Percentiles rank a stretch among this genome's conserved stretches.
Conservation (phyloP, 257 asterid species). For the Misopates orontium region DNA sequence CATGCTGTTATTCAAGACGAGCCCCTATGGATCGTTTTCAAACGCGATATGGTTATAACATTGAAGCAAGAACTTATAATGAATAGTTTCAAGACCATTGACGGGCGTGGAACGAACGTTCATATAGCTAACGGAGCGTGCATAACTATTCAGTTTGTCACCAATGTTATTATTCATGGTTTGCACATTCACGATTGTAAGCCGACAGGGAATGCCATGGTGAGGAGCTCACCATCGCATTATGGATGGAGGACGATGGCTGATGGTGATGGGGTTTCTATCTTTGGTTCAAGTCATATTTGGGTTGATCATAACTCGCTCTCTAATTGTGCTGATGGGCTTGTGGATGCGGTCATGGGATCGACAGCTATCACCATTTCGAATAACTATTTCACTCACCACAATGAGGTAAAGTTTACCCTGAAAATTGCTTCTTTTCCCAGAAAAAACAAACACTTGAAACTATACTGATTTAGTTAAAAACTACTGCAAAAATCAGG, state of each 20-base stretch:
- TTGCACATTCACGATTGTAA: slow-evolving; percentile 72
- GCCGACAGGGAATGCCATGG: slow-evolving; percentile 91
- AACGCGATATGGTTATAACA: slow-evolving; percentile 80
- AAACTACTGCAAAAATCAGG: slow-evolving; percentile 50
- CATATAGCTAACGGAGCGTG: slow-evolving; percentile 85
- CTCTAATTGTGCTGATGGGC: slow-evolving; percentile 90
- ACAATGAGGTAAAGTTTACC: slow-evolving; percentile 61
- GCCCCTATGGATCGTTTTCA: slow-evolving; percentile 85
- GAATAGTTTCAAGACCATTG: slow-evolving; percentile 93
- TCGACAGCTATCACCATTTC: slow-evolving; percentile 90
- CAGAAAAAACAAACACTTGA: not conserved
- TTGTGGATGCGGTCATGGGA: slow-evolving; percentile 92
- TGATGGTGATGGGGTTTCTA: slow-evolving; percentile 87
- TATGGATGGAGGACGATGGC: slow-evolving; percentile 96
- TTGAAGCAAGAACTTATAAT: slow-evolving; percentile 84
- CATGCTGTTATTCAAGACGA: slow-evolving; percentile 83
- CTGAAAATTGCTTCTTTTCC: too few species aligned
- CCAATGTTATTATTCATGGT: slow-evolving; percentile 82
- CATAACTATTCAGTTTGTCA: slow-evolving; percentile 69
- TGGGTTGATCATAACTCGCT: slow-evolving; percentile 94
- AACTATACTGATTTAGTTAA: not conserved
- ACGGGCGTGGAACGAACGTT: slow-evolving; percentile 81
- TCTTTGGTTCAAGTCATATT: slow-evolving; percentile 80
- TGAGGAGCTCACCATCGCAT: slow-evolving; percentile 82
- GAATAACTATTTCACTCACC: slow-evolving; percentile 83